These are phyloP conservation scores for Lactarius hatsudake DNA, from an alignment of 768 basidiomycete species.

Conservation along the genomic window DNA sequence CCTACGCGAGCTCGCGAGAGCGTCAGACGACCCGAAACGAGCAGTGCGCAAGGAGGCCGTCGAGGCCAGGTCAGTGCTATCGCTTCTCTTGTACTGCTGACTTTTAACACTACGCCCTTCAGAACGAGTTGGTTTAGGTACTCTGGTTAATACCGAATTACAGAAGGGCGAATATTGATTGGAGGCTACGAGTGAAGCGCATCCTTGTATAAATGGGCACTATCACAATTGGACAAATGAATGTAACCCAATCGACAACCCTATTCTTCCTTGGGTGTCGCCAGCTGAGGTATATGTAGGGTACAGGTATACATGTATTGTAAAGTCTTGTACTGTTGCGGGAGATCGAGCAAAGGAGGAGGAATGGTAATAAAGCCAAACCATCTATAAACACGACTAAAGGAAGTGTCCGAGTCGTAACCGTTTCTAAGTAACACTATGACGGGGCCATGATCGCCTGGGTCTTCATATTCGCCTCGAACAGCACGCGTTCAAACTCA, in stretches of 20 bases:
- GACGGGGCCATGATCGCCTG: slow-evolving; percentile 79
- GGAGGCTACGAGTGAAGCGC: background rate
- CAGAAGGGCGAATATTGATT: background rate
- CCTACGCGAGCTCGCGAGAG: slow-evolving; percentile 67
- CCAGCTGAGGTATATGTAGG: slow-evolving; percentile 19
- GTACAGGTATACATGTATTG: slow-evolving; percentile 25
- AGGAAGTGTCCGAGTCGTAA: background rate
- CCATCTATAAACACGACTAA: slow-evolving; percentile 9
- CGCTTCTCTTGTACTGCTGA: background rate
- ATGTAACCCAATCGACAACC: background rate
- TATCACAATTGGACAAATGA: background rate
- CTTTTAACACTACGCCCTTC: background rate
- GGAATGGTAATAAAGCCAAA: background rate
- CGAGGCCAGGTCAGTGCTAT: slow-evolving; percentile 52
- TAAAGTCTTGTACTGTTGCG: slow-evolving; percentile 16
- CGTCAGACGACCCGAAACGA: slow-evolving; percentile 87
- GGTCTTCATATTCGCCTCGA: slow-evolving; percentile 72
- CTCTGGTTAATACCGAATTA: slow-evolving; percentile 20
- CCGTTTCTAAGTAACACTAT: slow-evolving; percentile 28
- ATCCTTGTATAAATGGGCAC: background rate
- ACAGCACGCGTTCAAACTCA: slow-evolving; percentile 70
- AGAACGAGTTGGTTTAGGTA: slow-evolving; percentile 26
- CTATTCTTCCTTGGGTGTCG: background rate
- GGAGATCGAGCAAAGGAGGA: slow-evolving; percentile 21
- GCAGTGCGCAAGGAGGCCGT: slow-evolving; percentile 86